A percentile compares a stretch with the other conserved stretches of the same genome.
Conservation (phyloP, 768 basidiomycete species). For the Suillus luteus region DNA sequence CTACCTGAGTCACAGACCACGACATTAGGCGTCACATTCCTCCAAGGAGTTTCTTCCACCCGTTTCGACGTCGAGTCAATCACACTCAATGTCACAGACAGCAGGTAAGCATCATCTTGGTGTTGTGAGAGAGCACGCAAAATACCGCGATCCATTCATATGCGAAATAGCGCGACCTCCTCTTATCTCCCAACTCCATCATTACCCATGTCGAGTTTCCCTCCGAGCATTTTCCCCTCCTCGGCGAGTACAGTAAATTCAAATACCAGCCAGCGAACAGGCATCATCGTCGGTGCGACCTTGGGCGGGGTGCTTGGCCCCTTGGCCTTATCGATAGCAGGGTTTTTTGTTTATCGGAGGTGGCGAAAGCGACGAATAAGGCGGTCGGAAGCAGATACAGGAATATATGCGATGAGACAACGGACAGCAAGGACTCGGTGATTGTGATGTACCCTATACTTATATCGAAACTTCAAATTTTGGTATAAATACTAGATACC, state of each 20-base stretch:
- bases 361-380: constrained; percentile 10
- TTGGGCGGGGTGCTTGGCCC: constrained; percentile 18
- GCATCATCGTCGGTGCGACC: constrained; percentile 19
- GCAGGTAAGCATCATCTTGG: constrained; percentile 33
- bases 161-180: constrained; percentile 24
- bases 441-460: constrained; percentile 5
- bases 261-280: constrained; percentile 9
- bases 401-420: background rate
- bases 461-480: constrained; percentile 4
- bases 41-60: constrained; percentile 28
- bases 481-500: background rate
- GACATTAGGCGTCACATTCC: constrained; percentile 44
- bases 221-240: constrained; percentile 18
- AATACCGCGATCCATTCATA: background rate
- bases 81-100: constrained; percentile 38
- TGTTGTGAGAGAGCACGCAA: background rate
- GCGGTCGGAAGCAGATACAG: background rate
- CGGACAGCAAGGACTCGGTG: constrained; percentile 1
- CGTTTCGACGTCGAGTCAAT: constrained; percentile 43
- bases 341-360: constrained; percentile 14
- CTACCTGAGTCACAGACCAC: constrained; percentile 43
- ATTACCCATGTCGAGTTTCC: constrained; percentile 27
- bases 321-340: constrained; percentile 17
- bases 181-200: constrained; percentile 29
- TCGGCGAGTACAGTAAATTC: constrained; percentile 14